Evolutionary conservation across 139 green algal genomes (phyloP).

Genomic region (Chlamydomonas eustigma): DNA sequence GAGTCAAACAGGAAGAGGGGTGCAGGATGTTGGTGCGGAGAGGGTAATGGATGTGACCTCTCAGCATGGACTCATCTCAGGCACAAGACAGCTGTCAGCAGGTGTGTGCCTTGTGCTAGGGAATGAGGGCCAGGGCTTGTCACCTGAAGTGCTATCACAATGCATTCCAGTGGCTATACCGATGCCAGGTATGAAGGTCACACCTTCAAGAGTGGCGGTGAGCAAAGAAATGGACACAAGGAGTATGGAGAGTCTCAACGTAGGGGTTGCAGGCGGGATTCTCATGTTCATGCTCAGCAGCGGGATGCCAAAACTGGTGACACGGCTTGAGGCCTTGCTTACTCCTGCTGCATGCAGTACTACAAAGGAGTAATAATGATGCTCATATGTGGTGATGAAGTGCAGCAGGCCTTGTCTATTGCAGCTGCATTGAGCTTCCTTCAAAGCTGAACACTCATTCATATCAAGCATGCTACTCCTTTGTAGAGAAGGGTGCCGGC

Average conservation of each 20-base stretch:
- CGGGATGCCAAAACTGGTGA: slow-evolving; percentile 19
- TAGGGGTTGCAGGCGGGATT: slow-evolving; percentile 61
- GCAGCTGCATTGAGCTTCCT: too few relatives aligned
- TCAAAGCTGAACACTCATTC: too few relatives aligned
- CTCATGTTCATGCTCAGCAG: slow-evolving; percentile 46
- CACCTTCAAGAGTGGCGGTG: too few relatives aligned
- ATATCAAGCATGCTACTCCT: too few relatives aligned
- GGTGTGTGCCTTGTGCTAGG: slow-evolving; percentile 61
- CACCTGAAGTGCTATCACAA: slow-evolving; percentile 16
- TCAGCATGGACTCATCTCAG: too few relatives aligned
- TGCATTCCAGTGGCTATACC: slow-evolving; percentile 59
- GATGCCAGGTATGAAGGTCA: slow-evolving; percentile 42
- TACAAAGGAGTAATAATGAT: too few relatives aligned
- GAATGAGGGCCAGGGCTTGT: slow-evolving; percentile 74
- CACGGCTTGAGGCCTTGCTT: too few relatives aligned
- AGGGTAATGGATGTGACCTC: neutral
- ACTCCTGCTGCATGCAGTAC: too few relatives aligned
- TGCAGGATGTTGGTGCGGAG: neutral
- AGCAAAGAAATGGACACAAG: neutral
- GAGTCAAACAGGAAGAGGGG: neutral
- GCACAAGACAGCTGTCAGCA: too few relatives aligned
- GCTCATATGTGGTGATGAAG: too few relatives aligned
- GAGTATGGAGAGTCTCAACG: slow-evolving; percentile 79
- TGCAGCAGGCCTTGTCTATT: too few relatives aligned
- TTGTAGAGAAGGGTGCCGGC: too few relatives aligned